Evolutionary conservation across 345 rosid species (phyloP).

Genomic region (Eucalyptus marginata): DNA sequence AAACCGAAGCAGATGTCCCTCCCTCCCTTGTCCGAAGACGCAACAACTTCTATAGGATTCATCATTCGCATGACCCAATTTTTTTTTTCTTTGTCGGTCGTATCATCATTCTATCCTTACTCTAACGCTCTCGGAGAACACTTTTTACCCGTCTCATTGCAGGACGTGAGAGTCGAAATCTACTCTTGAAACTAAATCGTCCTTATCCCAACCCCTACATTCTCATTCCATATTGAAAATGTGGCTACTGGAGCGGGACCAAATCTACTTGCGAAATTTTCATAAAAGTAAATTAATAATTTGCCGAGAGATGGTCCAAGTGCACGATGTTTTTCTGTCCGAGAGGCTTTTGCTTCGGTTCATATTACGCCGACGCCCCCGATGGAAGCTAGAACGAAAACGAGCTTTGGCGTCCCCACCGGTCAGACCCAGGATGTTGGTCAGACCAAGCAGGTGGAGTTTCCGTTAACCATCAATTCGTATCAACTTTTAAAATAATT

Average conservation of each 20-base stretch:
- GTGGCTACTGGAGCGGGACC: background rate
- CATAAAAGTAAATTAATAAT: too few relatives aligned
- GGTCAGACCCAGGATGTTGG: background rate
- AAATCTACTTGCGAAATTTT: background rate
- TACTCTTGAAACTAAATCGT: too few relatives aligned
- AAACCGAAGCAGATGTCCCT: background rate
- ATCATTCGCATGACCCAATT: background rate
- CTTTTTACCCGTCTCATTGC: accelerated
- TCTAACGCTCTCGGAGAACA: too few relatives aligned
- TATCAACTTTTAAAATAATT: too few relatives aligned
- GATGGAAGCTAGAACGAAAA: background rate
- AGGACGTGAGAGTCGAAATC: too few relatives aligned
- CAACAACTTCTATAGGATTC: background rate
- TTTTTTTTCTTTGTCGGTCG: accelerated
- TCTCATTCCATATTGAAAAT: too few relatives aligned
- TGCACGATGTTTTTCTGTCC: background rate
- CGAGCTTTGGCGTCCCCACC: background rate
- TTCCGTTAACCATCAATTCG: background rate
- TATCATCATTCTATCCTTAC: accelerated
- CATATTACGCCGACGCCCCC: background rate
- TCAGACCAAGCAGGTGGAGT: background rate
- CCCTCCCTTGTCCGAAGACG: background rate
- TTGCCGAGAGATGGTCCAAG: background rate
- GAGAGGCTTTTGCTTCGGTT: background rate
- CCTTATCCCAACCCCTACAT: too few relatives aligned